These are phyloP conservation scores for Colletotrichum musae DNA, from an alignment of 2,329 filamentous ascomycete species.

Conservation along the genomic window DNA sequence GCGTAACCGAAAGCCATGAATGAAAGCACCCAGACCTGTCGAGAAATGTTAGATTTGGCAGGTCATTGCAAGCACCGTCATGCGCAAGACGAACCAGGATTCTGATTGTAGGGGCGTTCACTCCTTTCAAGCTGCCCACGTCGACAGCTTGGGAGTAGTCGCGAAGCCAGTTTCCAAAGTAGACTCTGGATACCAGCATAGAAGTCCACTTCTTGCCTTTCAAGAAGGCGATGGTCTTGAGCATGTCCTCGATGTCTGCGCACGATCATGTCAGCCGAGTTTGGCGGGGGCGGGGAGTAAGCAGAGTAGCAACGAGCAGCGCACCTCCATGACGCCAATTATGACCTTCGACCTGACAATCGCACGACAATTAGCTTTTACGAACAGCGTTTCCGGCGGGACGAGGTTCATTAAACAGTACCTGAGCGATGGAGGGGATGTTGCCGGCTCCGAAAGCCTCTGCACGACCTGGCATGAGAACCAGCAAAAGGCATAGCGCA, in stretches of 20 bases:
- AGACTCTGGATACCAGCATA: conserved; percentile 82
- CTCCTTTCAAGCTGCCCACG: conserved; percentile 83
- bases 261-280: conserved; percentile 17
- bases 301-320: conserved; percentile 17
- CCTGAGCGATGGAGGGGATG: conserved; percentile 74
- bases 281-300: not conserved
- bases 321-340: conserved; percentile 79
- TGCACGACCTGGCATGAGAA: conserved; percentile 70
- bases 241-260: conserved; percentile 83
- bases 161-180: conserved; percentile 90
- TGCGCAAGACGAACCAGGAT: conserved; percentile 67
- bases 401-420: conserved; percentile 42
- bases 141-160: conserved; percentile 90
- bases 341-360: conserved; percentile 73
- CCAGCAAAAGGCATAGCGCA: conserved; percentile 65
- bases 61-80: not conserved
- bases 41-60: conserved; percentile 25
- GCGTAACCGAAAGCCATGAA: conserved; percentile 88
- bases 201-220: conserved; percentile 89
- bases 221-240: conserved; percentile 83
- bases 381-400: not conserved
- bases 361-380: conserved; percentile 6
- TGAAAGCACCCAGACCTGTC: conserved; percentile 81
- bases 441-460: conserved; percentile 79
- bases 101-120: conserved; percentile 83